These are phyloP conservation scores for Jatropha multifida DNA, from an alignment of 441 rosid genomes.

Conservation along the genomic window DNA sequence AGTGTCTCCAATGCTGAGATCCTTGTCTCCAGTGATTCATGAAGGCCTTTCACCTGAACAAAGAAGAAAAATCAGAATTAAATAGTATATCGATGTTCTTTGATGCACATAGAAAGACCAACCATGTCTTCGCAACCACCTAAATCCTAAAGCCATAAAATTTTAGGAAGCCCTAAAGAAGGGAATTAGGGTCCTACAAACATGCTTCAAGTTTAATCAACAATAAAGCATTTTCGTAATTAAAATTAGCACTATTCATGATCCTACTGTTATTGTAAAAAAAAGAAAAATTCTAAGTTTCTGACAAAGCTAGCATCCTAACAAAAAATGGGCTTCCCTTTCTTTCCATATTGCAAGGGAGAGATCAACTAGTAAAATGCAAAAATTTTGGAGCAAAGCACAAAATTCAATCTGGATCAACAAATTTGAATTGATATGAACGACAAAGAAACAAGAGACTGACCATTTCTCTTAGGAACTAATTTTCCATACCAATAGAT, in stretches of 20 bases:
- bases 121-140: background rate
- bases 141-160: too few species aligned
- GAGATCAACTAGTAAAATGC: background rate
- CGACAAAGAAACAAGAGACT: background rate
- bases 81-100: background rate
- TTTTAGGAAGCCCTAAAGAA: too few species aligned
- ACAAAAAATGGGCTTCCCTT: background rate
- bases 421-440: background rate
- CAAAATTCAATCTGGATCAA: background rate
- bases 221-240: background rate
- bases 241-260: background rate
- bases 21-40: conserved; percentile 59
- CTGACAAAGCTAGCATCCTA: background rate
- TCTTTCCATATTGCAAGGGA: background rate
- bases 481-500: too few species aligned
- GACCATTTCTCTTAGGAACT: too few species aligned
- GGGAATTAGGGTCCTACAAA: background rate
- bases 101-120: background rate
- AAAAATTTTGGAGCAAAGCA: background rate
- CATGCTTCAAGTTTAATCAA: background rate
- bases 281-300: background rate
- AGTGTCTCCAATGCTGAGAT: conserved; percentile 61
- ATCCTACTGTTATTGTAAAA: background rate
- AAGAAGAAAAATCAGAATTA: background rate
- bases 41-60: conserved; percentile 51